A percentile compares a stretch with the other conserved stretches of the same genome.
Conservation (phyloP, 176 grass and related monocot species). For the maize (Zea mays) region Zm-B73-REFERENCE-NAM-5.0 NC_050097.1:38104501-38105000, state of each 20-base stretch:
- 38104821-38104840: constrained; percentile 1
- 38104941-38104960: constrained; percentile 78
- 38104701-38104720: background rate
- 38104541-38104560: no score
- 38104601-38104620: background rate
- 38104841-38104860: constrained; percentile 29
- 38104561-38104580: no score
- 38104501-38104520: no score
- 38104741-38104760: background rate
- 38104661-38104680: no score
- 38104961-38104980: constrained; percentile 68
- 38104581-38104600: background rate
- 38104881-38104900: constrained; percentile 17
- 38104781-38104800: constrained; percentile 10
- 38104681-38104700: background rate
- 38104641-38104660: background rate
- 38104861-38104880: background rate
- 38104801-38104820: background rate
- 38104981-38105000: constrained; percentile 73
- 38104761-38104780: background rate
- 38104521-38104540: no score
- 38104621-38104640: background rate
- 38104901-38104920: constrained; percentile 40
- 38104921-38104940: constrained; percentile 91
- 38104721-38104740: background rate